Evolutionary conservation across 495 filamentous ascomycete species (phyloP), one percentile per base, ranked within the genome.

Genomic region (Penicillium turbatum): DNA sequence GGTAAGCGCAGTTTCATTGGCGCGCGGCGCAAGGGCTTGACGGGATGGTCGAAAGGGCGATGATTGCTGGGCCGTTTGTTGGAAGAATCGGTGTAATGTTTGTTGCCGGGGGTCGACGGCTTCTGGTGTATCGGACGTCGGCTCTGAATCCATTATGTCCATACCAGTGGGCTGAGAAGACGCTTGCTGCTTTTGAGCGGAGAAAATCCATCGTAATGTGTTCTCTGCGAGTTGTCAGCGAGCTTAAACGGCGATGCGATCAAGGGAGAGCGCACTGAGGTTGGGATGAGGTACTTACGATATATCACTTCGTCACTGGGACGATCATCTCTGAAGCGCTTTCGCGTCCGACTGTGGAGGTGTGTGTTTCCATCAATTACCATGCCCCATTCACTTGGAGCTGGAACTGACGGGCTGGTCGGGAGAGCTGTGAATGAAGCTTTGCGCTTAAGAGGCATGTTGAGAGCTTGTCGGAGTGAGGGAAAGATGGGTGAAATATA

Each of bases 371-470:
- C 58, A 42, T 66, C 65, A 35, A 64, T 55, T 40, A 63, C 48
- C 45, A 66, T 56, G 36, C 60, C 60, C 48, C 57, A 56, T 36
- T 57, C 58, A 17, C 56, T 62, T 13, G 57, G 65, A 50, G 63
- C 62, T 17, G 71, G 69, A 6, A 57, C 45, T 26, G 48, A 60
- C 35, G 55, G 71, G 27, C 69, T 71, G 42, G 64, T 70, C 16
- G 67, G 57, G 19, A 67, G 47, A 12, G 59, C 61, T 9, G 71
- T 59, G 48, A 68, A 72, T 1, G 76, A 78, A 43, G 75, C 73
- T 54, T 80, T 80, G 56, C 77, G 78, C 60, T 80, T 80, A 64
- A 75, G 69, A 38, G 74, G 67, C 77, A 80, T 80, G 35, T 36
- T 37, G 10, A 1, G 2, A 27, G 2, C 7, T 16, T 8, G 36